These are phyloP conservation scores for Cladosporium oxysporum DNA, from an alignment of 2,329 filamentous ascomycete species.

Conservation along the genomic window DNA sequence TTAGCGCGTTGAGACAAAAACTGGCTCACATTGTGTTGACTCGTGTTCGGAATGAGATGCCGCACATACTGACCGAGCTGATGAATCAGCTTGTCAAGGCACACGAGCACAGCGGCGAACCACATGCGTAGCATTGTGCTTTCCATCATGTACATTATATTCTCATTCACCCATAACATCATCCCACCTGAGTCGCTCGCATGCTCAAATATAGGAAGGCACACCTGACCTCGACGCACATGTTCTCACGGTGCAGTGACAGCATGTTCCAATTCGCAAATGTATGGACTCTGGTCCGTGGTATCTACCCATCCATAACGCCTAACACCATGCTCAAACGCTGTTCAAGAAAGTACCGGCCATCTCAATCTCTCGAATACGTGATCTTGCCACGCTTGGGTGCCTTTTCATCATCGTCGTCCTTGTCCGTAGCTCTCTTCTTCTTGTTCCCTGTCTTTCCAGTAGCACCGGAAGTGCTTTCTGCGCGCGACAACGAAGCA, in stretches of 20 bases:
- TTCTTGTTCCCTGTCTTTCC: conserved; percentile 47
- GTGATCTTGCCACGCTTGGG: conserved; percentile 53
- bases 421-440: conserved; percentile 46
- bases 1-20: not conserved
- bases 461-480: conserved; percentile 40
- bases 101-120: too few species aligned
- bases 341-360: conserved; percentile 7
- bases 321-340: conserved; percentile 21
- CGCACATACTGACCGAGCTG: not conserved
- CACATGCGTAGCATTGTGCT: too few species aligned
- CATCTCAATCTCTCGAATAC: conserved; percentile 49
- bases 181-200: too few species aligned
- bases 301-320: conserved; percentile 16
- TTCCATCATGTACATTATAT: too few species aligned
- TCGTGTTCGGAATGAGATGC: not conserved
- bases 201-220: too few species aligned
- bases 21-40: not conserved
- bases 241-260: not conserved
- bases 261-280: not conserved
- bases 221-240: too few species aligned
- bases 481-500: conserved; percentile 44
- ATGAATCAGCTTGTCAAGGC: too few species aligned
- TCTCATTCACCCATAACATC: too few species aligned
- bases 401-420: conserved; percentile 48
- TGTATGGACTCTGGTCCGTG: not conserved